These are phyloP conservation scores for Mucuna pruriens DNA, from an alignment of 306 rosid species.

Conservation along the genomic window DNA sequence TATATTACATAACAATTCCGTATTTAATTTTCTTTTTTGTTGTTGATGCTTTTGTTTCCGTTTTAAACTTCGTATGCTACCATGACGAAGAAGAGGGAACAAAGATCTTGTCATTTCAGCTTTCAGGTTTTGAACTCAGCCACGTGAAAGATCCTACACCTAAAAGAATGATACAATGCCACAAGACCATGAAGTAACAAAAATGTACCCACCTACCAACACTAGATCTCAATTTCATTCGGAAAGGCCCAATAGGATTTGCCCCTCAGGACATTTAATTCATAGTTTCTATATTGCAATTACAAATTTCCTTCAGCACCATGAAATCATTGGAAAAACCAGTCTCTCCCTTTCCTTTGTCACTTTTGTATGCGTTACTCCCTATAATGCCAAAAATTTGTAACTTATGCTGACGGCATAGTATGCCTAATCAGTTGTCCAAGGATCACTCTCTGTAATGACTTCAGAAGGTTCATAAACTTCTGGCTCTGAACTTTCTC, in stretches of 20 bases:
- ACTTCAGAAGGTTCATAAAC: slow-evolving; percentile 92
- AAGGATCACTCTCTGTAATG: slow-evolving; percentile 82
- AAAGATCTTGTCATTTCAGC: neutral
- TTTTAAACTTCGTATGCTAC: neutral
- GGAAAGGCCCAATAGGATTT: neutral
- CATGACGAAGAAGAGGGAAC: neutral
- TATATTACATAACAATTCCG: neutral
- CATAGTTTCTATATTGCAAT: neutral
- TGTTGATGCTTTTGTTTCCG: too few species aligned
- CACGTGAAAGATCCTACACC: neutral
- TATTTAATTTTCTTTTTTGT: neutral
- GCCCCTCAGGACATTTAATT: neutral
- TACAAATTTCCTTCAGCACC: slow-evolving; percentile 6
- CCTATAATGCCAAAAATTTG: slow-evolving; percentile 45
- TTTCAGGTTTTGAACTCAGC: neutral
- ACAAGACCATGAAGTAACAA: neutral
- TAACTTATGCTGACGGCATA: neutral
- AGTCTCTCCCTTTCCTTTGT: neutral
- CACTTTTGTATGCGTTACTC: slow-evolving; percentile 24
- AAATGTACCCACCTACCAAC: neutral
- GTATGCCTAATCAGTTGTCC: slow-evolving; percentile 71
- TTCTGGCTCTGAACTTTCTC: slow-evolving; percentile 58
- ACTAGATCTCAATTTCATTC: neutral
- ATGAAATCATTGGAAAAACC: neutral
- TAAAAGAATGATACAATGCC: neutral